Base-by-base conservation (phyloP, 2,329 filamentous ascomycete genomes). In the Canariomyces notabilis region DNA sequence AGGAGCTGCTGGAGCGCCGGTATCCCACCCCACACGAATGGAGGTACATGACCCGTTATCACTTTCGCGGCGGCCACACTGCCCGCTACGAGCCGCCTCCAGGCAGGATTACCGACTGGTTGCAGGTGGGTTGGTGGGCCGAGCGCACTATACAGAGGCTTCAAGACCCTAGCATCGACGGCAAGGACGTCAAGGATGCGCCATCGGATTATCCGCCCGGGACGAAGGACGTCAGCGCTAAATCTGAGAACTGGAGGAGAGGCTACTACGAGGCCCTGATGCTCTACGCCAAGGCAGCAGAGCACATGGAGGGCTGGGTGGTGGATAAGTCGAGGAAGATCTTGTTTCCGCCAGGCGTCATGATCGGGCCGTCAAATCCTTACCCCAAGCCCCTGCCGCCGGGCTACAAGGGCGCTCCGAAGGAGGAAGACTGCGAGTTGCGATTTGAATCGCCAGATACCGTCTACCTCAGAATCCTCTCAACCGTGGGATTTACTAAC, bases 261-360 rank as follows among this genome's bases (percentile, higher is more conserved):
- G 89, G 89, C 1, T 97, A 97, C 66, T 89, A 85, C 59, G 82
- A 94, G 59, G 77, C 83, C 3, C 68, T 96, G 37, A 87, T 96
- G 80, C 76, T 84, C 9, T 80, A 80, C 49, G 90, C 85, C 1
- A 79, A 80, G 54, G 80, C 83, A 0, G 82, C 89, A 4, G 90
- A 96, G 66, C 80, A 90, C 56, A 69, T 94, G 19, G 87, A 95
- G 53, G 85, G 85, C 38, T 89, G 83, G 76, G 73, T 94, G 14
- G 73, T 76, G 35, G 89, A 95, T 64, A 80, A 67, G 36, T 83
- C 76, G 7, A 75, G 81, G 52, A 74, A 76, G 34, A 67, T 85
- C 20, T 76, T 85, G 22, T 91, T 87, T 55, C 82, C 87, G 0
- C 76, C 79, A 5, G 82, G 87, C 37, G 81, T 85, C 51, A 80